Conservation (phyloP, 2,329 filamentous ascomycete genomes). For the Leptodontidium sp. region DNA sequence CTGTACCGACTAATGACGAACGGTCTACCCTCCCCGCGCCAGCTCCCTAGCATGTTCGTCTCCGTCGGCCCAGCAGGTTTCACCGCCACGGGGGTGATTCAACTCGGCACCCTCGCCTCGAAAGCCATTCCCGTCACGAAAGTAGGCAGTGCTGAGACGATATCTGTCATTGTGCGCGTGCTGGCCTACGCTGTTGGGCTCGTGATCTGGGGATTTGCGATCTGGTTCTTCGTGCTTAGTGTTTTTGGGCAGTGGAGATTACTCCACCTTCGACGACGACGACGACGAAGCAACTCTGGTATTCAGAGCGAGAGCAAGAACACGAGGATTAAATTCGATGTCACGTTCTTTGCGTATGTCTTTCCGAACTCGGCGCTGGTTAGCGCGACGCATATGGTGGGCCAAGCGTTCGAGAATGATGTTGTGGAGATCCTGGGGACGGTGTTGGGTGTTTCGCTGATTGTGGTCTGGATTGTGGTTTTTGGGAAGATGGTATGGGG, state of each 20-base stretch:
- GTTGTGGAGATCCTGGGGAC: constrained; percentile 13
- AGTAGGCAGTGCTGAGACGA: background rate
- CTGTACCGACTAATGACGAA: constrained; percentile 20
- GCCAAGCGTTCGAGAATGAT: constrained; percentile 2
- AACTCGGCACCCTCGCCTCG: constrained; percentile 13
- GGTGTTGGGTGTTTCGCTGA: constrained; percentile 9
- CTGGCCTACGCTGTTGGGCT: constrained; percentile 11
- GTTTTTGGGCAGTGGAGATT: constrained; percentile 11
- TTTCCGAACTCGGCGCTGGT: constrained; percentile 17
- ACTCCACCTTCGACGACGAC: background rate
- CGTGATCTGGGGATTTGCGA: constrained; percentile 10
- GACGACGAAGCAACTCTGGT: no score
- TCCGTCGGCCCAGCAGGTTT: constrained; percentile 19
- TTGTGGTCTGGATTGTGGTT: constrained; percentile 9
- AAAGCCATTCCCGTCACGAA: constrained; percentile 15
- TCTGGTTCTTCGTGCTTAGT: constrained; percentile 19
- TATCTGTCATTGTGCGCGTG: constrained; percentile 6
- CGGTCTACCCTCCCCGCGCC: background rate
- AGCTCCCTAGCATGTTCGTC: constrained; percentile 12
- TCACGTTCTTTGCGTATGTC: constrained; percentile 18
- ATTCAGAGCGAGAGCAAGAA: no score
- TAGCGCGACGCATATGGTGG: constrained; percentile 15
- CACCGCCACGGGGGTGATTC: constrained; percentile 15
- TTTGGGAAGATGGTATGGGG: constrained; percentile 12
- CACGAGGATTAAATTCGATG: constrained; percentile 1